Conservation (phyloP, 495 filamentous ascomycete species). For the Penicillium nucicola region DNA sequence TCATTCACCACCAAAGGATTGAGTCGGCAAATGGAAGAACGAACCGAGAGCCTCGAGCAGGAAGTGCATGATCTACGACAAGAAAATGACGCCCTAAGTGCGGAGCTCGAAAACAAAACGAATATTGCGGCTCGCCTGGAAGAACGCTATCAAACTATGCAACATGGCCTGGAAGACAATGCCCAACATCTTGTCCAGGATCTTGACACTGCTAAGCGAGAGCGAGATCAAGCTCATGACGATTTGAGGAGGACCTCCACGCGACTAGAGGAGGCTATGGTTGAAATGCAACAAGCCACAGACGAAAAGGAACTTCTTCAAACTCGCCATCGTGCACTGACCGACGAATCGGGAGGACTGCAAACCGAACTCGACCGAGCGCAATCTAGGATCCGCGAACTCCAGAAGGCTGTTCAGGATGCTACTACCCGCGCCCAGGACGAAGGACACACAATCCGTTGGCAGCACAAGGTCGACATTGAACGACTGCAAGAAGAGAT, state of each 20-base stretch:
- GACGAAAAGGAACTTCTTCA: constrained; percentile 73
- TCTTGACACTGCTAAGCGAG: constrained; percentile 35
- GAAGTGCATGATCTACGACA: constrained; percentile 60
- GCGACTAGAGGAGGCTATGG: constrained; percentile 49
- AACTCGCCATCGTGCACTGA: constrained; percentile 65
- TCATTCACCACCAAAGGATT: constrained; percentile 74
- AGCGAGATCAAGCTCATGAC: constrained; percentile 32
- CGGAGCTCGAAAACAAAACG: constrained; percentile 50
- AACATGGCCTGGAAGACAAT: constrained; percentile 41
- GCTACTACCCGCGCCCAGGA: constrained; percentile 58
- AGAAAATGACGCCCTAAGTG: constrained; percentile 50
- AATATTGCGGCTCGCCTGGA: constrained; percentile 35
- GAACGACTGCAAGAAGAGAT: constrained; percentile 64
- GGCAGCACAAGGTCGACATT: constrained; percentile 62
- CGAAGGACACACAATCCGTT: constrained; percentile 52
- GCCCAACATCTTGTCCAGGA: constrained; percentile 41
- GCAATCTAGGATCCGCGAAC: constrained; percentile 52
- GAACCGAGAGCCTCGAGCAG: constrained; percentile 58
- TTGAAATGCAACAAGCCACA: constrained; percentile 51
- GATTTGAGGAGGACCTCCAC: constrained; percentile 41
- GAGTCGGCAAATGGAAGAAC: constrained; percentile 71
- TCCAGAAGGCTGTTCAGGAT: constrained; percentile 54
- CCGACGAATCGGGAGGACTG: constrained; percentile 62
- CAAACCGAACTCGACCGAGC: constrained; percentile 61
- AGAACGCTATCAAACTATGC: constrained; percentile 38